phyloP scores from a whole-genome alignment of 225 moss, liverwort and hornwort species.

The Physcomitrium patens region DNA sequence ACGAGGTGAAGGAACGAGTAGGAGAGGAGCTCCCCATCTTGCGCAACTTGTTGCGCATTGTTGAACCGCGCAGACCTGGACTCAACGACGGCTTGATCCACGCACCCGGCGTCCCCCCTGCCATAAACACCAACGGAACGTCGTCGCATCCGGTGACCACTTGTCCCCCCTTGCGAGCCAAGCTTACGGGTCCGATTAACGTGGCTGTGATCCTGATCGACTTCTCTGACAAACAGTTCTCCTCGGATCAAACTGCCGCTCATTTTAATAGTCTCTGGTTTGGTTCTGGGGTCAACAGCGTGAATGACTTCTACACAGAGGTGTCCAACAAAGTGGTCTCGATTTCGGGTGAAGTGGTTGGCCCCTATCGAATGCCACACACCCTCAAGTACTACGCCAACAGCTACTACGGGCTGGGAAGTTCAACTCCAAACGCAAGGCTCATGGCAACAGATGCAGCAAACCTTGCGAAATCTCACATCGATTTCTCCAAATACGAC shows the following conservation, averaged over 20 bases:
- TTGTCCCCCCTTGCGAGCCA: conserved; percentile 1
- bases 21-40: conserved; percentile 33
- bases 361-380: conserved; percentile 42
- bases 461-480: conserved; percentile 24
- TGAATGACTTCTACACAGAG: conserved; percentile 48
- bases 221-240: conserved; percentile 43
- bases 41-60: conserved; percentile 38
- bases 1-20: conserved; percentile 36
- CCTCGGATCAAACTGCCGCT: conserved; percentile 13
- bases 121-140: background rate
- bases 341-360: conserved; percentile 42
- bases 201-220: conserved; percentile 43
- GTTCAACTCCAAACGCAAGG: conserved; percentile 18
- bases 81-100: conserved; percentile 46
- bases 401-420: conserved; percentile 20
- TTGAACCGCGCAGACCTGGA: conserved; percentile 11
- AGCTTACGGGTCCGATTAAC: conserved; percentile 34
- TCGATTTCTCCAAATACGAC: conserved; percentile 45
- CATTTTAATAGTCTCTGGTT: conserved; percentile 52
- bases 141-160: background rate
- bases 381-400: conserved; percentile 46
- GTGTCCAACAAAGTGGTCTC: conserved; percentile 44
- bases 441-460: conserved; percentile 44
- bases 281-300: conserved; percentile 41
- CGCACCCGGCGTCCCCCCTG: background rate